These are phyloP conservation scores for Xylariales sp. DNA, from an alignment of 2,329 filamentous ascomycete species.

Conservation along the genomic window DNA sequence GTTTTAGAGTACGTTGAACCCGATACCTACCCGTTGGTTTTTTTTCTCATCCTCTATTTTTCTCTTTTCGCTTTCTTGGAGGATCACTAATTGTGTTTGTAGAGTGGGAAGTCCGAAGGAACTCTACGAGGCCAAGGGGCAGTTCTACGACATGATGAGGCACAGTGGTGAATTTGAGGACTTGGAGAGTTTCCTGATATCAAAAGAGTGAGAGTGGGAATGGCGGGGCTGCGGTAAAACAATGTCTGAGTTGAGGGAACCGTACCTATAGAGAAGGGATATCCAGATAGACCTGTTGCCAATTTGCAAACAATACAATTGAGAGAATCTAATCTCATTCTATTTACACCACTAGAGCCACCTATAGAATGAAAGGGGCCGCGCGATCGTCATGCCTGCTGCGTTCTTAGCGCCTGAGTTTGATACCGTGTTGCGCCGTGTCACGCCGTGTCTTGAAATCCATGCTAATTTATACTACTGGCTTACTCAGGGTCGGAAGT, in stretches of 20 bases:
- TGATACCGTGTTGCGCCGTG: too few species aligned
- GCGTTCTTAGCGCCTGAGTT: too few species aligned
- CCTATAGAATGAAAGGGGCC: too few species aligned
- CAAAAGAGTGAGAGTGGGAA: constrained; percentile 1
- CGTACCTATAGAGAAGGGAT: neutral
- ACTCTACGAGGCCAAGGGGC: constrained; percentile 37
- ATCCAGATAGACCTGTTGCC: neutral
- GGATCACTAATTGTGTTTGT: constrained; percentile 11
- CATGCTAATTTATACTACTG: too few species aligned
- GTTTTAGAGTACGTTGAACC: constrained; percentile 43
- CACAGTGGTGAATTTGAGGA: constrained; percentile 50
- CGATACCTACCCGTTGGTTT: too few species aligned
- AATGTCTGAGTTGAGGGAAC: neutral
- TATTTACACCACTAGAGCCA: too few species aligned
- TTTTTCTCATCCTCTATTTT: too few species aligned
- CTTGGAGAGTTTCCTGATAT: constrained; percentile 26
- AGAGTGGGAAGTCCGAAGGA: constrained; percentile 42
- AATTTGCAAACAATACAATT: too few species aligned
- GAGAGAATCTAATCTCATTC: too few species aligned
- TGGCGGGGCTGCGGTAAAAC: neutral
- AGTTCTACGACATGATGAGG: constrained; percentile 51
- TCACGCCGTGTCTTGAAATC: too few species aligned
- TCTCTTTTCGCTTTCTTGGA: neutral
- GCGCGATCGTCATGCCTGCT: too few species aligned
- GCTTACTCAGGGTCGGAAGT: too few species aligned